These are phyloP conservation scores for Austropuccinia psidii DNA, from an alignment of 1,284 basidiomycete genomes.

Conservation along the genomic window DNA sequence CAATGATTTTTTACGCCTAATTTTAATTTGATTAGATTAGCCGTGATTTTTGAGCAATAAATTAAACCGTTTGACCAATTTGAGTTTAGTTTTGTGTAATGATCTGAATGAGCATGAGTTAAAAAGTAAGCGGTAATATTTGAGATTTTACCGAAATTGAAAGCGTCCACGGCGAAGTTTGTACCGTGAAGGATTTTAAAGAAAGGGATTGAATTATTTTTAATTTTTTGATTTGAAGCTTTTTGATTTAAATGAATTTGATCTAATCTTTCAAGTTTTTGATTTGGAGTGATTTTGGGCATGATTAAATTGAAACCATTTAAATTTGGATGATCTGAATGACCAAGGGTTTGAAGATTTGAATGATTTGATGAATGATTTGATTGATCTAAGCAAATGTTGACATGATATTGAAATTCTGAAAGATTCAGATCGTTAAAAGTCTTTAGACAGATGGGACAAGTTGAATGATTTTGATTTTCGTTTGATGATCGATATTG, in stretches of 20 bases:
- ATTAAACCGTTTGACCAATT: constrained; percentile 11
- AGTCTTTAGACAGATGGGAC: constrained; percentile 1
- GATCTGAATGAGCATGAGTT: constrained; percentile 31
- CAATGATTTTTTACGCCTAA: constrained; percentile 6
- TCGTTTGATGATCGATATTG: too few species aligned
- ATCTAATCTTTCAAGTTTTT: background rate
- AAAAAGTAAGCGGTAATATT: constrained; percentile 18
- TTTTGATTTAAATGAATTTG: background rate
- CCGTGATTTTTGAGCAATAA: constrained; percentile 29
- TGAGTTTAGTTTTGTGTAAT: constrained; percentile 24
- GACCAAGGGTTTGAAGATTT: background rate
- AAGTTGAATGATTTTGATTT: too few species aligned
- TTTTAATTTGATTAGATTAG: constrained; percentile 18
- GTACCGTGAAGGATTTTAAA: constrained; percentile 29
- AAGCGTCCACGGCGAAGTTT: constrained; percentile 21
- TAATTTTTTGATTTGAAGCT: background rate
- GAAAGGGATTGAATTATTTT: background rate
- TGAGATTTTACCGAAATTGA: background rate
- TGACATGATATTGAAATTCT: constrained; percentile 1
- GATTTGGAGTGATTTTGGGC: background rate
- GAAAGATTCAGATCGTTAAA: background rate
- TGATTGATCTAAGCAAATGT: constrained; percentile 15
- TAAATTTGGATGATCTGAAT: background rate
- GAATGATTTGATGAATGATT: background rate
- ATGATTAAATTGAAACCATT: background rate